These are phyloP conservation scores for Trypanosoma boissoni DNA, from an alignment of 208 protist species.

Conservation along the genomic window DNA sequence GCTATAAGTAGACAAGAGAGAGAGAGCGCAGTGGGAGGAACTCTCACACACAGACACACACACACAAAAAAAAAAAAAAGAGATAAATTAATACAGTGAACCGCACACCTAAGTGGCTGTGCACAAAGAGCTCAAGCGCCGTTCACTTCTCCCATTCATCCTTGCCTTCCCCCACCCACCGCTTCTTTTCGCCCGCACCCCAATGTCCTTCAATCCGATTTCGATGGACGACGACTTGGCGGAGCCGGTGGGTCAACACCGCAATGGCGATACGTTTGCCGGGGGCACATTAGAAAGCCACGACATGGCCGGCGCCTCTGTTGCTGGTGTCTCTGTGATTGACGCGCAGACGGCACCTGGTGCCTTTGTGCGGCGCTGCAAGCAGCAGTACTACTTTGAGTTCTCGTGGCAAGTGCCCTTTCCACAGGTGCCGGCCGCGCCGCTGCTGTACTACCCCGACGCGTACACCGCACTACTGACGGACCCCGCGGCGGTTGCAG, in stretches of 20 bases:
- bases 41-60: too few relatives aligned
- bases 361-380: constrained; percentile 53
- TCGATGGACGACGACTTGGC: constrained; percentile 50
- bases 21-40: too few relatives aligned
- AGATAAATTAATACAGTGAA: too few relatives aligned
- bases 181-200: neutral
- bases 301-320: constrained; percentile 4
- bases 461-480: constrained; percentile 43
- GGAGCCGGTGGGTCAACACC: neutral
- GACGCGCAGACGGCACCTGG: constrained; percentile 21
- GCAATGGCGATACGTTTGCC: constrained; percentile 6
- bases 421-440: constrained; percentile 44
- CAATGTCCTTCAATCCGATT: constrained; percentile 72
- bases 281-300: constrained; percentile 15
- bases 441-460: constrained; percentile 65
- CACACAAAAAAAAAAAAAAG: too few relatives aligned
- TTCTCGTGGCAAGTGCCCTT: constrained; percentile 61
- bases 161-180: neutral
- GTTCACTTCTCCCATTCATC: too few relatives aligned
- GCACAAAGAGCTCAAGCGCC: too few relatives aligned
- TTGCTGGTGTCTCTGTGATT: constrained; percentile 16
- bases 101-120: too few relatives aligned
- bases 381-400: constrained; percentile 64
- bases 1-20: too few relatives aligned
- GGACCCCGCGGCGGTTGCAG: constrained; percentile 34